These are phyloP conservation scores for Penicillium sp. DNA, from an alignment of 2,329 filamentous ascomycete genomes.

Conservation along the genomic window DNA sequence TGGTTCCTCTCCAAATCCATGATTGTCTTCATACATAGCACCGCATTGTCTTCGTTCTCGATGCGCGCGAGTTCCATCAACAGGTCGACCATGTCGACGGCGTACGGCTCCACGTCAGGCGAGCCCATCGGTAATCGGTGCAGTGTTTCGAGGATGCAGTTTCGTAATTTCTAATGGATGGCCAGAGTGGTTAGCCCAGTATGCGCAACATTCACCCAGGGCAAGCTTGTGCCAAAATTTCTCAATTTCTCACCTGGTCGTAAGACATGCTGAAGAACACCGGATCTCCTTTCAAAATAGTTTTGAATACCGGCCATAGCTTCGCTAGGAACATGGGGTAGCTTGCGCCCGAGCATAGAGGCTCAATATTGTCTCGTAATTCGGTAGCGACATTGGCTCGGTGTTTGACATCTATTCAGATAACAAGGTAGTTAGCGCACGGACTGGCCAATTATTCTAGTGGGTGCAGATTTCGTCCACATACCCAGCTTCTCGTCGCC, in stretches of 20 bases:
- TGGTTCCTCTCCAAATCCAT: constrained; percentile 96
- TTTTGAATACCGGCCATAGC: constrained; percentile 85
- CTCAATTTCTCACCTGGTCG: constrained; percentile 69
- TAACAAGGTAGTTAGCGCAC: constrained; percentile 1
- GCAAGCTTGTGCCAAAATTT: constrained; percentile 6
- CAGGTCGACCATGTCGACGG: constrained; percentile 82
- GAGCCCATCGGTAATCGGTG: constrained; percentile 77
- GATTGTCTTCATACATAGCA: constrained; percentile 96
- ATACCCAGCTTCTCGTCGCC: constrained; percentile 49
- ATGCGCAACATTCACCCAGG: background rate
- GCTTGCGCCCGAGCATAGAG: constrained; percentile 71
- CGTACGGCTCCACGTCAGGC: constrained; percentile 82
- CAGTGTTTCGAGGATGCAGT: constrained; percentile 90
- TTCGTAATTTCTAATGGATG: constrained; percentile 70
- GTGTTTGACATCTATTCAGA: constrained; percentile 66
- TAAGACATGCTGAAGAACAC: constrained; percentile 87
- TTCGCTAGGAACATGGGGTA: constrained; percentile 81
- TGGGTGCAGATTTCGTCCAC: constrained; percentile 11
- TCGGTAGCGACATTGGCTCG: constrained; percentile 81
- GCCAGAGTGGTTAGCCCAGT: constrained; percentile 4
- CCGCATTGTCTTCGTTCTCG: constrained; percentile 98
- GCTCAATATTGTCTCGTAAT: constrained; percentile 85
- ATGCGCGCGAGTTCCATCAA: constrained; percentile 82
- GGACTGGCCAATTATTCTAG: background rate
- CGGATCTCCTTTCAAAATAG: constrained; percentile 77